A percentile compares a stretch with the other conserved stretches of the same genome.
These are phyloP conservation scores for Triticum monococcum DNA, from an alignment of 176 grass and related monocot species.

Conservation along the genomic window DNA sequence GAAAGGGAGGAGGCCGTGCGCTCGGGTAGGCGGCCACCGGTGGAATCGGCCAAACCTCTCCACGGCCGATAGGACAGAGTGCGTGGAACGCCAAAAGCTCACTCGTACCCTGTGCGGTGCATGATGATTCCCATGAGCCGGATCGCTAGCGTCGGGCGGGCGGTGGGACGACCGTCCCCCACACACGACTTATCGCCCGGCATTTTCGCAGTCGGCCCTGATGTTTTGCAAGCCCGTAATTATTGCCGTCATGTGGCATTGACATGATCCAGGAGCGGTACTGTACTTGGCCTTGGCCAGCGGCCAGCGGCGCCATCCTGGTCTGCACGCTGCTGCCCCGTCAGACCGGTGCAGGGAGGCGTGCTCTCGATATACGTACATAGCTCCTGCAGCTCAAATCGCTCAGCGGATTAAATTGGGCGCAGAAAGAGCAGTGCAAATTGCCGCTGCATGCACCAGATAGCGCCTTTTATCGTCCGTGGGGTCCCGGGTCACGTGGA, in stretches of 20 bases:
- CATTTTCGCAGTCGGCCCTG: neutral
- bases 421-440: neutral
- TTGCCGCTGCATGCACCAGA: neutral
- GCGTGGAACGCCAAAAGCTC: no score
- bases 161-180: neutral
- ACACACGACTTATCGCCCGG: neutral
- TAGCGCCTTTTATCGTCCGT: neutral
- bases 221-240: neutral
- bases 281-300: conserved; percentile 1
- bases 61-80: no score
- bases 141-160: no score
- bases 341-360: neutral
- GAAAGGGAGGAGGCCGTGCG: no score
- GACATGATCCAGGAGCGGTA: neutral
- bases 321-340: neutral
- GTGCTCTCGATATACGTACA: neutral
- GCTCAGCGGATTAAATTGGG: neutral
- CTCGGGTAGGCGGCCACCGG: no score
- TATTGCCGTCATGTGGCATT: neutral
- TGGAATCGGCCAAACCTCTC: no score
- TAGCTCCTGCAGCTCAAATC: conserved; percentile 9
- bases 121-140: no score
- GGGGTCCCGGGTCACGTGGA: neutral
- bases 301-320: neutral
- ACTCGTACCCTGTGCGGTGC: no score